Evolutionary conservation across 1,284 basidiomycete genomes (phyloP), one percentile per base, ranked within the genome.

Genomic region (Tremellales sp.): DNA sequence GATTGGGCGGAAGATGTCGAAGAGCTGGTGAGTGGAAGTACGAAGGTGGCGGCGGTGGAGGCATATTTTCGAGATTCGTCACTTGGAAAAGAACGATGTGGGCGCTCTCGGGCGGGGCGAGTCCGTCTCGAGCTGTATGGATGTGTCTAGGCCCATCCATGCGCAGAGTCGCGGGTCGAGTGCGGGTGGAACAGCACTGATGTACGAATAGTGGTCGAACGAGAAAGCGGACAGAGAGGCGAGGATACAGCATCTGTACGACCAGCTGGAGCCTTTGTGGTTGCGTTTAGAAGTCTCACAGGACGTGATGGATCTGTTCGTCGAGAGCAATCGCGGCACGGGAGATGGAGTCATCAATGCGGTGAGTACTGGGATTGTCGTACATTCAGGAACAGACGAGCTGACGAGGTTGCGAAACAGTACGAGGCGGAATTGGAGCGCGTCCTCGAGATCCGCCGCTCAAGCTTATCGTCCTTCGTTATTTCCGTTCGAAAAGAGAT

Each of bases 381-480:
- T 21, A 10, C 21, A 40, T 26, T 35, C 21, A 26, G 41, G 22
- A 18, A 32, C n/a, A 25, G n/a, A 28, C 3, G 13, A 27, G 16
- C 47, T 53, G 47, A 43, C 42, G 8, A 10, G 24, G 33, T 19
- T 12, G 8, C 44, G 14, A 16, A 22, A 2, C 52, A 78, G 65
- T 99, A 99, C 63, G 86, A 93, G 59, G 80, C 81, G 40, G 95
- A 99, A 70, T 75, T 97, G 29, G 86, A 87, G 48, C 80, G 93
- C 47, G 93, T 97, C 84, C 75, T 89, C 19, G 84, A 87, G 61
- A 73, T 97, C 44, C 93, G 93, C 74, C 77, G 86, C 43, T 85
- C 92, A 58, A 82, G 86, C 47, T 87, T 98, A 82, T 82, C 83
- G 38, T 78, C 81, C 12, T 97, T 97, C 70, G 82, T 99, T 38